Evolutionary conservation across 352 stramenopile genomes (phyloP).

Genomic region (Achlya hypogyna): DNA sequence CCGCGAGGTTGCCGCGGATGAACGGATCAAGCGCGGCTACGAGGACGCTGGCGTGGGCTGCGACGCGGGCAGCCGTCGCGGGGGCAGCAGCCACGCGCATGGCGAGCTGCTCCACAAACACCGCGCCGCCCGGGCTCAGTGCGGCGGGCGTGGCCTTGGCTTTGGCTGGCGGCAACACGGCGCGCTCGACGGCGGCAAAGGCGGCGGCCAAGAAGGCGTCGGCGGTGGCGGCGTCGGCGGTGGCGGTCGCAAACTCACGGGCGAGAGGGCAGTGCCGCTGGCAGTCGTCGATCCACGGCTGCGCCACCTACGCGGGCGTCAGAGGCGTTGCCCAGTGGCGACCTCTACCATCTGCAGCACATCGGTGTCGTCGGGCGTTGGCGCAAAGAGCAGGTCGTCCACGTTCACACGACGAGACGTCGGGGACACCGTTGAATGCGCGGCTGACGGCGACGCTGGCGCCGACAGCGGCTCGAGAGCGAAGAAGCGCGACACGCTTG

Average conservation of each 20-base stretch:
- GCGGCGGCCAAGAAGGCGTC: not conserved
- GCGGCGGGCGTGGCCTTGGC: not conserved
- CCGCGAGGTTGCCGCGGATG: slow-evolving; percentile 15
- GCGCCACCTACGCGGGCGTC: not conserved
- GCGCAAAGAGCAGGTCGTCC: slow-evolving; percentile 8
- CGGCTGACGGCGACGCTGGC: not conserved
- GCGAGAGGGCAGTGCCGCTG: not conserved
- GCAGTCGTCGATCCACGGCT: slow-evolving; percentile 2
- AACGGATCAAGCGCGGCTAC: not conserved
- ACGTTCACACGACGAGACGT: not conserved
- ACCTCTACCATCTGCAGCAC: not conserved
- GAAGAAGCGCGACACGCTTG: slow-evolving; percentile 6
- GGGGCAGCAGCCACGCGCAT: not conserved
- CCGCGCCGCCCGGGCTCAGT: slow-evolving; percentile 3
- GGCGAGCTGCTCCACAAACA: slow-evolving; percentile 17
- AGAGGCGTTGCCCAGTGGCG: not conserved
- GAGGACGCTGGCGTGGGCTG: not conserved
- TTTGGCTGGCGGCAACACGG: slow-evolving; percentile 11
- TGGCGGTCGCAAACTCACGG: slow-evolving; percentile 2
- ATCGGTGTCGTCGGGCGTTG: not conserved
- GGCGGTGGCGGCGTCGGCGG: slow-evolving; percentile 2
- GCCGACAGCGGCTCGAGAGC: not conserved
- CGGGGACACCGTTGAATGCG: not conserved
- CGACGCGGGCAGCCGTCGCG: not conserved
- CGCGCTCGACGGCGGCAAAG: slow-evolving; percentile 5